These are phyloP conservation scores for Aureobasidium sp. DNA, from an alignment of 2,329 filamentous ascomycete species.

Conservation along the genomic window DNA sequence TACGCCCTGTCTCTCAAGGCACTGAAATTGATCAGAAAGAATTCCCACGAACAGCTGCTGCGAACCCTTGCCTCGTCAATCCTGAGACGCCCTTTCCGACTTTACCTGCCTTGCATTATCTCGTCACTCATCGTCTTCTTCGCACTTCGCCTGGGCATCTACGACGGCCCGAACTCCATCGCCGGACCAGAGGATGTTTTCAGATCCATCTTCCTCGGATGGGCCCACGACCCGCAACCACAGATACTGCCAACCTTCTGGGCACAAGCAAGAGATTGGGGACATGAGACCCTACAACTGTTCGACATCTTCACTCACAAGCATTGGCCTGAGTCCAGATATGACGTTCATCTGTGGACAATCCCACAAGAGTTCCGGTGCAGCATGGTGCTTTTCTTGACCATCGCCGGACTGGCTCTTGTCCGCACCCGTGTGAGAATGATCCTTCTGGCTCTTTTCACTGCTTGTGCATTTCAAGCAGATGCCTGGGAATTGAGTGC, in stretches of 20 bases:
- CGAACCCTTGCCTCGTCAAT: conserved; percentile 18
- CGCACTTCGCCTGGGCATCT: conserved; percentile 12
- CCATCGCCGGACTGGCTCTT: conserved; percentile 37
- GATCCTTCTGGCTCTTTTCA: conserved; percentile 36
- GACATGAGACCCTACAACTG: conserved; percentile 32
- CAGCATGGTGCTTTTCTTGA: conserved; percentile 52
- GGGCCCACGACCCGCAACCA: conserved; percentile 20
- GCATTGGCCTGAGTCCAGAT: conserved; percentile 29
- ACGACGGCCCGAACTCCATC: conserved; percentile 18
- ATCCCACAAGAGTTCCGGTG: conserved; percentile 56
- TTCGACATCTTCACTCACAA: conserved; percentile 21
- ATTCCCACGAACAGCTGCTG: conserved; percentile 21
- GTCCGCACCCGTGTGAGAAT: conserved; percentile 29
- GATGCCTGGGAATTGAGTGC: conserved; percentile 51
- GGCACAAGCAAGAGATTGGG: conserved; percentile 25
- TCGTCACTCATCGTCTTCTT: conserved; percentile 21
- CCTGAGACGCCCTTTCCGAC: conserved; percentile 21
- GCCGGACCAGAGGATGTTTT: conserved; percentile 17
- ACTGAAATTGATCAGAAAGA: conserved; percentile 24
- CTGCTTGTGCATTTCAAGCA: conserved; percentile 42
- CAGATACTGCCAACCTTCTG: conserved; percentile 14
- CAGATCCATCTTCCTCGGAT: conserved; percentile 16
- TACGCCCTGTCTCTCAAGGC: conserved; percentile 49
- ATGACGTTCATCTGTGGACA: conserved; percentile 57
- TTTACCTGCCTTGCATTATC: conserved; percentile 20